Base-by-base conservation (phyloP, 805 yeast genomes). In the Clavispora asparagi region DNA sequence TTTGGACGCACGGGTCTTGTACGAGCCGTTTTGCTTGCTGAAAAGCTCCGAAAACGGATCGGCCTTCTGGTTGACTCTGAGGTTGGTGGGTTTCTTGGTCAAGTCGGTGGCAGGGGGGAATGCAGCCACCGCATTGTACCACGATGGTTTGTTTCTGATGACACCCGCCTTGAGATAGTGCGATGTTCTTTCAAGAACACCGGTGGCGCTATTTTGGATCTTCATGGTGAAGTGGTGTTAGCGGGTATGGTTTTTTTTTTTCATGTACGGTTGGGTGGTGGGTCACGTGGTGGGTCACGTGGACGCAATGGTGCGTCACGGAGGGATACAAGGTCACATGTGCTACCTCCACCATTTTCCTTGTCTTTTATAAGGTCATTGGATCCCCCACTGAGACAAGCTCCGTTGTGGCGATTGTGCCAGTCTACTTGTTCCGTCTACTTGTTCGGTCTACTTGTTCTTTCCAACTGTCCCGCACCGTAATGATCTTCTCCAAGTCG, bases 101-200 rank as follows among this genome's bases (percentile, higher is more conserved):
- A 83, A 76, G 54, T 81, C 80, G 49, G 77, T 76, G 37, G 78
- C 71, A 31, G 98, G 98, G 35, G 97, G 97, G 55, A 84, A 76
- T 26, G 82, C 75, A 4, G 87, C 87, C 13, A 94, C 89, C 6
- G 87, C 92, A 52, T 83, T 82, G 65, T 77, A 89, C 99, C 98
- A 94, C 1, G 83, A 83, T 1, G 99, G 99, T 58, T 85, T 84
- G 29, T 76, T 67, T 29, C 65, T 72, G 40, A 89, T 73, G n/a
- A 84, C 70, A 1, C 95, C 92, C 0, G 87, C 77, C 56, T 74
- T 74, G 52, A 92, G 68, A 56, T 82, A 82, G 48, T 85, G 83
- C 1, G 96, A 83, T 0, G 96, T 87, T 58, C 90, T 79, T 64
- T 86, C 86, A 40, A 91, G 77, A 3, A 91, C 86, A 52, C 79